These are phyloP conservation scores for Hondaea fermentalgiana DNA, from an alignment of 108 stramenopile species.

Conservation along the genomic window DNA sequence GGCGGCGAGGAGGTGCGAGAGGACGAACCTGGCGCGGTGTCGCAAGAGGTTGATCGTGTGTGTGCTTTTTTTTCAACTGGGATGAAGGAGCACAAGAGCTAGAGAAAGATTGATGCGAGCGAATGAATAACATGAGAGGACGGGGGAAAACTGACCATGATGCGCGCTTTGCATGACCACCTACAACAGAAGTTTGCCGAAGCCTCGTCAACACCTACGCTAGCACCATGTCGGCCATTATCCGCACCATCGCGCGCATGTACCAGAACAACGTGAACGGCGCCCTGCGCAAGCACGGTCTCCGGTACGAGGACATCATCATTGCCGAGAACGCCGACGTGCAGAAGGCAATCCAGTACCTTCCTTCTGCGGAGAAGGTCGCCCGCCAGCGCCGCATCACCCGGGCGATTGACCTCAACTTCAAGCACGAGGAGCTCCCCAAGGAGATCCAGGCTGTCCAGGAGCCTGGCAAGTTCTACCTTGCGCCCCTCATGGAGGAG, in stretches of 20 bases:
- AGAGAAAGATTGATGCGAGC: too few species aligned
- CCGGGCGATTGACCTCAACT: conserved; percentile 5
- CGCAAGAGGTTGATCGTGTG: too few species aligned
- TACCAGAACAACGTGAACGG: not conserved
- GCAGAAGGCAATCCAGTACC: conserved; percentile 1
- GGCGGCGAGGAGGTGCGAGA: too few species aligned
- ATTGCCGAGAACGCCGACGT: not conserved
- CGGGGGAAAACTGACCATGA: too few species aligned
- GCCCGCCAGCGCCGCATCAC: conserved; percentile 13
- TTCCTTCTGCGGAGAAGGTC: not conserved
- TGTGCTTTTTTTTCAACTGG: too few species aligned
- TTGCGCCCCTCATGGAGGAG: conserved; percentile 6
- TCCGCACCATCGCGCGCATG: not conserved
- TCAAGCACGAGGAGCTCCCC: conserved; percentile 19
- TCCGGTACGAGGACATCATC: conserved; percentile 19
- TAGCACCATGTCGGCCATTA: not conserved
- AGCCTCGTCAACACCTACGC: too few species aligned
- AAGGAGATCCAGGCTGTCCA: not conserved
- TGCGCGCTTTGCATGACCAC: too few species aligned
- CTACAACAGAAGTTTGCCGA: too few species aligned
- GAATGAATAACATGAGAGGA: too few species aligned
- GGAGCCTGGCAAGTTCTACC: conserved; percentile 17
- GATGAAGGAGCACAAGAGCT: too few species aligned
- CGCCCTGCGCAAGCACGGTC: not conserved
- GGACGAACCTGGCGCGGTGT: too few species aligned